Base-by-base conservation (phyloP, 1,284 basidiomycete species). In the Coniferiporia weirii region DNA sequence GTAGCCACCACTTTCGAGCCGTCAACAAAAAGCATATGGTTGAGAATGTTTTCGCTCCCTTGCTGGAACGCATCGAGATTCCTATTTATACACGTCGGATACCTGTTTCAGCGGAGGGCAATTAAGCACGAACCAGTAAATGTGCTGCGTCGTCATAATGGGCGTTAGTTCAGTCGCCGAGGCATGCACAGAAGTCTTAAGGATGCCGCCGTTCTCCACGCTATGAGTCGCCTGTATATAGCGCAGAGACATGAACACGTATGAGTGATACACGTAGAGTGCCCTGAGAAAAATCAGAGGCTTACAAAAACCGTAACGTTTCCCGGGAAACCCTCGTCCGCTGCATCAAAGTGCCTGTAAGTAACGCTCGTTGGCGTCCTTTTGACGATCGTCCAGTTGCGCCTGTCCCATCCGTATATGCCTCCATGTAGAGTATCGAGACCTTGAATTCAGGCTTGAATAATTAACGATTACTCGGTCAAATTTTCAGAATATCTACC, bases 111-210 rank as follows among this genome's bases (percentile, higher is more conserved):
- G 9, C 27, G 51, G 22, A 44, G 45, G 40, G 22, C 4, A 15
- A 1, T 9, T 15, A 12, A 34, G 15, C 46, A 32, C 4, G 40
- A 8, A 79, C 80, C 79, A 83, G 67, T 78, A 84, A 51, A 76
- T 75, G 68, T 79, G 81, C 65, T 78, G 79, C 1, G 79, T 83
- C 13, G 82, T 67, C 80, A 84, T 82, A 56, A 84, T 80, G 0
- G 82, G 82, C 1, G 82, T 84, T 72, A 77, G 70, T 65, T 79
- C 69, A 0, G 79, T 76, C 0, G 80, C 78, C 4, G 67, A 73
- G 0, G 82, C 81, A 52, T 72, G 70, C 27, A 84, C 70, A 0
- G 66, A 70, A 1, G 78, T 80, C 48, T 73, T 71, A 47, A 81
- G 70, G 5, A 75, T 69, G 6, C 77, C 79, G 1, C 77, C 77